phyloP scores from a whole-genome alignment of 2,329 filamentous ascomycete species.

The Beauveria rudraprayagi region DNA sequence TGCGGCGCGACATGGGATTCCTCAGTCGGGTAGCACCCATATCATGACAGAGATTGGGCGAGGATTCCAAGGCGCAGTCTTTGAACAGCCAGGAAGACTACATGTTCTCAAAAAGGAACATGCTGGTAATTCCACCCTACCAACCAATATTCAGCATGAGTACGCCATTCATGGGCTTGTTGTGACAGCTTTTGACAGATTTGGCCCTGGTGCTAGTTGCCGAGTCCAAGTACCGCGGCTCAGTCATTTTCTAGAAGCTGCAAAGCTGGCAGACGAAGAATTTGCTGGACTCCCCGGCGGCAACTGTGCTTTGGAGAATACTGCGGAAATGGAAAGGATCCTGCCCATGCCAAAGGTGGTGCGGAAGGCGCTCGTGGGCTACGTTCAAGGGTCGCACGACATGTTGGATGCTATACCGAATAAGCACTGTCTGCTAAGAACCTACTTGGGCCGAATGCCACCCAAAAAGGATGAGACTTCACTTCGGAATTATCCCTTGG shows the following conservation, averaged over 20 bases:
- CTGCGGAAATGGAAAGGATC: conserved; percentile 16
- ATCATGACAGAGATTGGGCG: conserved; percentile 19
- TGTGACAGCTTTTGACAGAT: conserved; percentile 7
- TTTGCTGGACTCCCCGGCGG: not conserved
- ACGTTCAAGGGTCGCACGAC: conserved; percentile 12
- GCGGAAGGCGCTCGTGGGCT: conserved; percentile 12
- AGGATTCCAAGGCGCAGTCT: conserved; percentile 15
- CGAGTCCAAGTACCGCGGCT: conserved; percentile 6
- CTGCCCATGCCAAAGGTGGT: conserved; percentile 16
- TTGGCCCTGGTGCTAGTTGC: not conserved
- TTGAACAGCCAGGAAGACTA: conserved; percentile 13
- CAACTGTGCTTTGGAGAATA: conserved; percentile 1
- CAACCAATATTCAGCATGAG: conserved; percentile 11
- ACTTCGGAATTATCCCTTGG: conserved; percentile 12
- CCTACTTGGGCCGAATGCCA: conserved; percentile 14
- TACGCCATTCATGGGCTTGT: conserved; percentile 7
- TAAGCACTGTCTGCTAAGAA: conserved; percentile 17
- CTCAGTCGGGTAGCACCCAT: no score
- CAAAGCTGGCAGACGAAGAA: not conserved
- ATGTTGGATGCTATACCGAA: conserved; percentile 12
- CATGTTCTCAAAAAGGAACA: conserved; percentile 15
- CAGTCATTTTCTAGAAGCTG: not conserved
- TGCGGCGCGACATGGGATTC: not conserved
- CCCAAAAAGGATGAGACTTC: not conserved
- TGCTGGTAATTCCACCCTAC: conserved; percentile 12